Conservation (phyloP, 2,329 filamentous ascomycete species). For the Cladorrhinum sp. region DNA sequence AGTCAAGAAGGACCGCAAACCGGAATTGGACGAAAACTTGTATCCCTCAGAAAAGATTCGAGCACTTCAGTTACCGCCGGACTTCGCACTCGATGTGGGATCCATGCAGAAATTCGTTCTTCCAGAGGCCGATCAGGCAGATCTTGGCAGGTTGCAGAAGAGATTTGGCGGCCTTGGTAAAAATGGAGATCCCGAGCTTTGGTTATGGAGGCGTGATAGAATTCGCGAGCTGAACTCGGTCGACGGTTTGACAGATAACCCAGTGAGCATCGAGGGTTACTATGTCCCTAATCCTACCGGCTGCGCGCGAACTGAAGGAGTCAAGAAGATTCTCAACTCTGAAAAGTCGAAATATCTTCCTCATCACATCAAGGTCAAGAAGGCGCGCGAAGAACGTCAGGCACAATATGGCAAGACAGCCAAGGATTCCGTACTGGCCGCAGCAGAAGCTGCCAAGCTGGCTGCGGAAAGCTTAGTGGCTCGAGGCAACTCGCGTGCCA, state of each 20-base stretch:
- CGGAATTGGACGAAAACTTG: constrained; percentile 41
- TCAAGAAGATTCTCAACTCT: constrained; percentile 92
- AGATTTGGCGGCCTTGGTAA: constrained; percentile 42
- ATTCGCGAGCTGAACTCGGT: constrained; percentile 54
- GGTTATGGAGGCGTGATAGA: constrained; percentile 56
- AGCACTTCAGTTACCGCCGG: constrained; percentile 45
- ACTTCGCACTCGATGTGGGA: constrained; percentile 45
- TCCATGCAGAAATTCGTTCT: constrained; percentile 45
- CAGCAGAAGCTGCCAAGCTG: constrained; percentile 68
- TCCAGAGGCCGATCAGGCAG: constrained; percentile 45
- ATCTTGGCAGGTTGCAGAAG: constrained; percentile 47
- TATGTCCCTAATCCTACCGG: constrained; percentile 87
- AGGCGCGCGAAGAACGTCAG: constrained; percentile 86
- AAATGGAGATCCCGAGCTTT: constrained; percentile 51
- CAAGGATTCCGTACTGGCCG: constrained; percentile 61
- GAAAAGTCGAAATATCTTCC: constrained; percentile 98
- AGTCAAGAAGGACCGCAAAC: constrained; percentile 29
- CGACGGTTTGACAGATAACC: constrained; percentile 30
- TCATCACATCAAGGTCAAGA: constrained; percentile 94
- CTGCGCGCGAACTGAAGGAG: constrained; percentile 84
- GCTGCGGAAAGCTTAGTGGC: constrained; percentile 76
- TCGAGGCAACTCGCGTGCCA: constrained; percentile 88
- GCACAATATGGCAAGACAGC: constrained; percentile 62
- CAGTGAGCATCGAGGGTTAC: constrained; percentile 54
- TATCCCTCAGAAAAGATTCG: constrained; percentile 49